phyloP scores from a whole-genome alignment of 306 rosid species.

The Corylus heterophylla region DNA sequence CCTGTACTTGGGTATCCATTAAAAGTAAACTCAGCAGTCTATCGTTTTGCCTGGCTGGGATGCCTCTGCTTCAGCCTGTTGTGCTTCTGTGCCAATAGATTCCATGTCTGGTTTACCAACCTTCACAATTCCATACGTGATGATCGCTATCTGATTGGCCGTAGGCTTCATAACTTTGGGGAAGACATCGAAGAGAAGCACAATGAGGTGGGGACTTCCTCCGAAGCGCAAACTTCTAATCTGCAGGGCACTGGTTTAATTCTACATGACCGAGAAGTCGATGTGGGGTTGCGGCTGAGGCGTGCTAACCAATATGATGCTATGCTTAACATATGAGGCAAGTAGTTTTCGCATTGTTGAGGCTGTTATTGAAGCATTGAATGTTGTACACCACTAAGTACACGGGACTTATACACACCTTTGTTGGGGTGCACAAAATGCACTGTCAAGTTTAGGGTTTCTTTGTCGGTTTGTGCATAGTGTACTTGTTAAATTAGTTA shows the following conservation, averaged over 20 bases:
- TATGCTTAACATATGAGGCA: neutral
- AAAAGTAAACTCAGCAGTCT: slow-evolving; percentile 92
- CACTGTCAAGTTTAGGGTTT: slow-evolving; percentile 7
- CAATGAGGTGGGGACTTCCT: slow-evolving; percentile 40
- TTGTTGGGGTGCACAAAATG: slow-evolving; percentile 20
- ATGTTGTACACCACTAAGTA: neutral
- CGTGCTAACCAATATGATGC: slow-evolving; percentile 41
- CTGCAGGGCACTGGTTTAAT: slow-evolving; percentile 34
- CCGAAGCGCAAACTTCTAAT: slow-evolving; percentile 34
- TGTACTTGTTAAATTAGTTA: slow-evolving; percentile 9
- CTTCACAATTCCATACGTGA: slow-evolving; percentile 97
- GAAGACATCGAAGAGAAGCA: slow-evolving; percentile 46
- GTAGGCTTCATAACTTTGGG: slow-evolving; percentile 93
- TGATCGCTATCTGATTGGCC: slow-evolving; percentile 90
- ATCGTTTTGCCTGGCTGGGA: slow-evolving; percentile 97
- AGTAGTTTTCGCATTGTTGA: slow-evolving; percentile 17
- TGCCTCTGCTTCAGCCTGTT: slow-evolving; percentile 82
- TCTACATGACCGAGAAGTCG: slow-evolving; percentile 58
- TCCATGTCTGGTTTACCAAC: slow-evolving; percentile 97
- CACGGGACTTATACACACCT: slow-evolving; percentile 19
- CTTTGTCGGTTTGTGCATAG: slow-evolving; percentile 21
- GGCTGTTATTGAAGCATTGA: slow-evolving; percentile 33
- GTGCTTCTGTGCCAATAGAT: slow-evolving; percentile 91
- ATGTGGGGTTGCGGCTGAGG: slow-evolving; percentile 69
- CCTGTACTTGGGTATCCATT: slow-evolving; percentile 93